A percentile compares a stretch with the other conserved stretches of the same genome.
Conservation (phyloP, 1,284 basidiomycete genomes). For the Rhodotorula sp. region DNA sequence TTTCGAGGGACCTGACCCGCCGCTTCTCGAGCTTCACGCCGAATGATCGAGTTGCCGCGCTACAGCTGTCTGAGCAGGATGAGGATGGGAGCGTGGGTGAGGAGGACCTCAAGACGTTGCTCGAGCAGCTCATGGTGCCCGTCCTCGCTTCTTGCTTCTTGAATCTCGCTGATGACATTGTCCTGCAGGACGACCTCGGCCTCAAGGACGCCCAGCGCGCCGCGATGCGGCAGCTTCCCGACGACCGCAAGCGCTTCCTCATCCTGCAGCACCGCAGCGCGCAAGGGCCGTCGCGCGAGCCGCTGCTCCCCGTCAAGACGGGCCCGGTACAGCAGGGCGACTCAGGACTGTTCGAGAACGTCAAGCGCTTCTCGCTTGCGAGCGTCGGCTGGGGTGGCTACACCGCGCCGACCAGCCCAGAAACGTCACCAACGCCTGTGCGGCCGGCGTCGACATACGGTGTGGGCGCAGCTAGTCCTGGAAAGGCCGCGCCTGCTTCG, state of each 20-base stretch:
- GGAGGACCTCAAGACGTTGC: conserved; percentile 54
- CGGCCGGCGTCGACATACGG: conserved; percentile 56
- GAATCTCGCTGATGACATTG: conserved; percentile 2
- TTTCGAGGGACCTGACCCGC: conserved; percentile 12
- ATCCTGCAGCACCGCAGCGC: conserved; percentile 51
- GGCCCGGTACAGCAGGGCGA: conserved; percentile 42
- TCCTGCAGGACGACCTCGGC: conserved; percentile 65
- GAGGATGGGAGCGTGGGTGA: conserved; percentile 54
- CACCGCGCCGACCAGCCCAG: conserved; percentile 13
- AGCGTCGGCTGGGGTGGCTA: conserved; percentile 32
- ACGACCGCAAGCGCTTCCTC: conserved; percentile 69
- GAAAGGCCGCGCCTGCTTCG: background rate
- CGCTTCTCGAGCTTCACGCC: conserved; percentile 25
- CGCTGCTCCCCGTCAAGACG: conserved; percentile 51
- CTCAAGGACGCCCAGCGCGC: conserved; percentile 69
- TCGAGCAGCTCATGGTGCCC: conserved; percentile 67
- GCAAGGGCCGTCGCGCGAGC: conserved; percentile 56
- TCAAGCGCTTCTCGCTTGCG: conserved; percentile 55
- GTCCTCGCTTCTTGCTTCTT: background rate
- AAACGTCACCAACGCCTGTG: conserved; percentile 53
- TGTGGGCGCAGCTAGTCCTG: background rate
- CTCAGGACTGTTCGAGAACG: conserved; percentile 57
- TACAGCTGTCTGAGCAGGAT: conserved; percentile 56
- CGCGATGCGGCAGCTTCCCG: conserved; percentile 66
- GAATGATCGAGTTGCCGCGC: conserved; percentile 56